Evolutionary conservation across 163 green algal genomes (phyloP).

Genomic region (Prototheca wickerhamii): DNA sequence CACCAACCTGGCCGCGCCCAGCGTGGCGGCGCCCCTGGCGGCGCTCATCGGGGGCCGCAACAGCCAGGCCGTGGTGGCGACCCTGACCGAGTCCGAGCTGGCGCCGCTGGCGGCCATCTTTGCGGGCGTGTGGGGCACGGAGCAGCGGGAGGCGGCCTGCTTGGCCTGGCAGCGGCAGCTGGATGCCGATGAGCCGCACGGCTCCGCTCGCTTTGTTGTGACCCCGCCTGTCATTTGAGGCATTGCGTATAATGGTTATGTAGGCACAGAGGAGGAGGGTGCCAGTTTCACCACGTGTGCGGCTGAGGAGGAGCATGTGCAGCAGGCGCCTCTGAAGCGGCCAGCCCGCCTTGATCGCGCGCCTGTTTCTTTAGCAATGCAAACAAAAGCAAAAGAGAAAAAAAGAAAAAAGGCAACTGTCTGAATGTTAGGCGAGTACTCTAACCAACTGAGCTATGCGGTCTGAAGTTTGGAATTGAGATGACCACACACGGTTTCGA

Average conservation of each 20-base stretch:
- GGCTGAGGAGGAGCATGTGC: too few relatives aligned
- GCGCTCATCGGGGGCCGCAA: conserved; percentile 24
- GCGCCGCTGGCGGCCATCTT: not conserved
- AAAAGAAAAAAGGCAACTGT: not conserved
- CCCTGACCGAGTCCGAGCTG: conserved; percentile 10
- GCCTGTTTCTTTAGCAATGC: too few relatives aligned
- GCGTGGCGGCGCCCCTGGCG: conserved; percentile 21
- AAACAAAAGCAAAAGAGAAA: not conserved
- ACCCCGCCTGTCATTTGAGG: not conserved
- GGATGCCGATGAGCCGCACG: not conserved
- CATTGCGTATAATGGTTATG: not conserved
- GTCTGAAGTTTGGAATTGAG: not conserved
- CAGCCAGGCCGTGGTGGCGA: conserved; percentile 12
- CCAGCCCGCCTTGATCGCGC: too few relatives aligned
- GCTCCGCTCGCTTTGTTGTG: not conserved
- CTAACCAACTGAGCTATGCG: conserved; percentile 1
- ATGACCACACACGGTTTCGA: not conserved
- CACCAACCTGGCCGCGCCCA: not conserved
- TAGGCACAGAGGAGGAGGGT: not conserved
- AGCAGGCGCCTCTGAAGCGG: too few relatives aligned
- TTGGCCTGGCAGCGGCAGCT: not conserved
- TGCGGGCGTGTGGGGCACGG: not conserved
- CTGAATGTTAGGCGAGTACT: not conserved
- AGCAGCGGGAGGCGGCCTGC: not conserved
- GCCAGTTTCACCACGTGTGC: too few relatives aligned